phyloP scores from a whole-genome alignment of 164 flowering plant genomes.

The Tinospora cordifolia region DNA sequence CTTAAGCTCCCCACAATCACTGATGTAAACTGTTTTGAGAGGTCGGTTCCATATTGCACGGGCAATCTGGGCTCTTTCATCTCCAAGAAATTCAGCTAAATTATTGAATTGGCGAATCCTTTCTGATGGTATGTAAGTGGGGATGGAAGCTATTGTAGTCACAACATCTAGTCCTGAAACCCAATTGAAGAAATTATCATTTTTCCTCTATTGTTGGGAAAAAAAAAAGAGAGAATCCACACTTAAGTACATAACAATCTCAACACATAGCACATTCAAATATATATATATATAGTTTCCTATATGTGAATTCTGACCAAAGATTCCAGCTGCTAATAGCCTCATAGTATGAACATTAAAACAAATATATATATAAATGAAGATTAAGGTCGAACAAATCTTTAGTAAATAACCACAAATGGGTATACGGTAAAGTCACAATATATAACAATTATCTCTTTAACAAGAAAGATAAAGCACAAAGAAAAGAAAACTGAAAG shows the following conservation, averaged over 20 bases:
- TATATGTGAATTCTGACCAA: background rate
- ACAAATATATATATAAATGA: background rate
- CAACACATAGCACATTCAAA: background rate
- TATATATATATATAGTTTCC: background rate
- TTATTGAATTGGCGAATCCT: conserved; percentile 75
- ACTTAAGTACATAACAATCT: background rate
- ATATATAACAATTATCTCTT: background rate
- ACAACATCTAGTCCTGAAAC: conserved; percentile 83
- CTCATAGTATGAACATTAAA: background rate
- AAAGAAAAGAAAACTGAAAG: background rate
- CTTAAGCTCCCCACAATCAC: conserved; percentile 82
- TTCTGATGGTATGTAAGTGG: conserved; percentile 77
- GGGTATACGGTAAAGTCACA: background rate
- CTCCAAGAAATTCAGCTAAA: conserved; percentile 79
- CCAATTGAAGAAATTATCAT: conserved; percentile 6
- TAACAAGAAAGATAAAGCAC: background rate
- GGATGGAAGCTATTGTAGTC: conserved; percentile 65
- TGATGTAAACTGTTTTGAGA: conserved; percentile 71
- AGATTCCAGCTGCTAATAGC: background rate
- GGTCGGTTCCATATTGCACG: conserved; percentile 82
- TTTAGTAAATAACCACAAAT: background rate
- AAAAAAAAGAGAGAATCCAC: background rate
- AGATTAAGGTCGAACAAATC: background rate
- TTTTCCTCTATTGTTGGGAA: background rate
- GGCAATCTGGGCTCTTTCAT: conserved; percentile 86